phyloP scores from a whole-genome alignment of 1,284 basidiomycete genomes.

The Taiwanofungus camphoratus region DNA sequence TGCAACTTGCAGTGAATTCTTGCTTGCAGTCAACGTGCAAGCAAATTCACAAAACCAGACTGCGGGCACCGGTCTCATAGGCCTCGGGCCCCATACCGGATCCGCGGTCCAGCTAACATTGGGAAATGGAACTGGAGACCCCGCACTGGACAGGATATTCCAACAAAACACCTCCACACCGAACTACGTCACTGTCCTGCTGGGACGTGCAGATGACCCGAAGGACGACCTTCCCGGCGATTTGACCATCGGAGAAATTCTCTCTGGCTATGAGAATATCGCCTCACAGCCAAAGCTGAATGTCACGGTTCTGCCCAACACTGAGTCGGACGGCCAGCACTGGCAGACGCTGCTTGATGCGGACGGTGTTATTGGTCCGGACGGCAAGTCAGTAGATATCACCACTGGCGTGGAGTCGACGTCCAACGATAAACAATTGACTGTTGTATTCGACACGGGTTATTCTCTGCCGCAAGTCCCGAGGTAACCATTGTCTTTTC shows the following conservation, averaged over 20 bases:
- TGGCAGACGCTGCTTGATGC: conserved; percentile 29
- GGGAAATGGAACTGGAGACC: conserved; percentile 29
- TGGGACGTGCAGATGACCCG: conserved; percentile 23
- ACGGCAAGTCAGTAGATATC: conserved; percentile 37
- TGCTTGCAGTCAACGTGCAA: conserved; percentile 19
- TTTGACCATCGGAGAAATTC: conserved; percentile 30
- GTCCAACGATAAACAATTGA: conserved; percentile 37
- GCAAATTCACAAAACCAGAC: conserved; percentile 13
- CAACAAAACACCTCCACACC: conserved; percentile 44
- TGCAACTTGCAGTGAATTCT: not conserved
- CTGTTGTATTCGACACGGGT: conserved; percentile 52
- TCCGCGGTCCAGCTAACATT: conserved; percentile 24
- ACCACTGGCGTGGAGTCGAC: conserved; percentile 36
- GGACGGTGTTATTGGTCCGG: conserved; percentile 26
- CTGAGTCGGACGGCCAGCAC: conserved; percentile 22
- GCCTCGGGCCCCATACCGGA: conserved; percentile 32
- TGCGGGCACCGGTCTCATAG: conserved; percentile 28
- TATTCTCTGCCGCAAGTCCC: conserved; percentile 55
- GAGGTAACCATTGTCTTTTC: conserved; percentile 28
- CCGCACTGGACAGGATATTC: conserved; percentile 56
- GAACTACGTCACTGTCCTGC: conserved; percentile 44
- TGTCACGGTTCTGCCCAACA: conserved; percentile 20
- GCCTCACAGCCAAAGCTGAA: conserved; percentile 26
- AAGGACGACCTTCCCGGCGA: conserved; percentile 25
- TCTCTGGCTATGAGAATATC: conserved; percentile 26